Conservation (phyloP, 768 basidiomycete species). For the Hericium rajendrae region DNA sequence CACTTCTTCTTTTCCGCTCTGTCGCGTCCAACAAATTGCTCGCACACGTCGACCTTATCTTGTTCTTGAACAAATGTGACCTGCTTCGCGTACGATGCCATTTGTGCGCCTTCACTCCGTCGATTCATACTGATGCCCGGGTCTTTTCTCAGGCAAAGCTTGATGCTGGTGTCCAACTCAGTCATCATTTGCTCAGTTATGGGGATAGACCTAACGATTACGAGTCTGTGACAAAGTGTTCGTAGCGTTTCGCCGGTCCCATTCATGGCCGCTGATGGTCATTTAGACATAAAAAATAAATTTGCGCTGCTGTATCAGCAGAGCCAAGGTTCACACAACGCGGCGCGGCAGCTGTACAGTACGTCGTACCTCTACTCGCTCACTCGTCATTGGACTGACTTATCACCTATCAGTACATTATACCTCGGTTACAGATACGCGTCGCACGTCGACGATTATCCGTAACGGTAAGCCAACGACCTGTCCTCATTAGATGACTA, state of each 20-base stretch:
- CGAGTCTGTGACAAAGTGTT: conserved; percentile 67
- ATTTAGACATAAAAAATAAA: conserved; percentile 61
- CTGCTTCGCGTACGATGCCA: conserved; percentile 46
- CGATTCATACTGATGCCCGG: background rate
- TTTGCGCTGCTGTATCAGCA: conserved; percentile 63
- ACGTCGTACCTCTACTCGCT: conserved; percentile 1
- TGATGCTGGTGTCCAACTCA: conserved; percentile 63
- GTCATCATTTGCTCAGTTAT: conserved; percentile 60
- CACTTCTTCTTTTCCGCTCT: conserved; percentile 62
- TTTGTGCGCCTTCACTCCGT: background rate
- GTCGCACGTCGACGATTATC: conserved; percentile 65
- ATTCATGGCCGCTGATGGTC: background rate
- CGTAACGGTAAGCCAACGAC: conserved; percentile 42
- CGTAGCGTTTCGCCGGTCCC: conserved; percentile 9
- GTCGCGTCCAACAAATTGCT: conserved; percentile 70
- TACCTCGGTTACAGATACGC: conserved; percentile 77
- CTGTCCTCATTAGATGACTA: background rate
- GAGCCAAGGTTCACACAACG: conserved; percentile 46
- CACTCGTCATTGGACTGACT: background rate
- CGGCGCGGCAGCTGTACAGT: conserved; percentile 67
- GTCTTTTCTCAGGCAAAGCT: conserved; percentile 48
- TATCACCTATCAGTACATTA: conserved; percentile 46
- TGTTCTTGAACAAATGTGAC: conserved; percentile 80
- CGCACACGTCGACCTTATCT: conserved; percentile 62
- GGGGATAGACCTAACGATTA: conserved; percentile 74